Base-by-base conservation (phyloP, 164 flowering plant species). In the Cinnamomum micranthum region DNA sequence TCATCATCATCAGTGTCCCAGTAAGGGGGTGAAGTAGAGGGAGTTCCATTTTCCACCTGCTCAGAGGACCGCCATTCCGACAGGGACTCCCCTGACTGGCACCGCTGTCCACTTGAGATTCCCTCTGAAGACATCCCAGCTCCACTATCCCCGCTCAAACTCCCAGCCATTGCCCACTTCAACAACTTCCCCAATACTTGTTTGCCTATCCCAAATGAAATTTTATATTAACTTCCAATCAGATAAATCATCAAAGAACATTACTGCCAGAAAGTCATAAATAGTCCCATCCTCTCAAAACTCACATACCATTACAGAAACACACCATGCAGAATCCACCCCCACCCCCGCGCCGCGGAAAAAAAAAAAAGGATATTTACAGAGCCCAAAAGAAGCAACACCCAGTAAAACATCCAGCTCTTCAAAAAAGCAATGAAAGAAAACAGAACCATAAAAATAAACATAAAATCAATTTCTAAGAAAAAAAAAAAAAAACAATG, bases 21-120 rank as follows among this genome's bases (percentile, higher is more conserved):
- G 67, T 83, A 85, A 51, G 85, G 83, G 1, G 86, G 89, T 25
- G 86, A 87, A 25, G 87, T 84, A 17, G 87, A 87, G 2, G 89
- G 85, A 13, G 77, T 79, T n/a, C 87, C 85, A 71, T 85, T 85
- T 72, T 85, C 89, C 74, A 87, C 84, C 79, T 87, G 86, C 68
- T 85, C 87, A 41, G 78, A 79, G 2, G 86, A 85, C 74, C 87
- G 82, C 86, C 89, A 85, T 74, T 87, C 89, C 20, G 84, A 74
- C 23, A 83, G 75, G 41, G 85, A 82, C 71, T 85, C 86, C 13
- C 81, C 82, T 14, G 86, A 85, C 72, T 78, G 87, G 78, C 85
- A 83, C 17, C 78, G 77, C 68, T 83, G 84, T 70, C 80, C 86
- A 73, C 74, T 79, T 15, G 82, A 76, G 65, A 75, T 75, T 62